Evolutionary conservation across 2,329 filamentous ascomycete genomes (phyloP).

Genomic region (Botrytis squamosa): DNA sequence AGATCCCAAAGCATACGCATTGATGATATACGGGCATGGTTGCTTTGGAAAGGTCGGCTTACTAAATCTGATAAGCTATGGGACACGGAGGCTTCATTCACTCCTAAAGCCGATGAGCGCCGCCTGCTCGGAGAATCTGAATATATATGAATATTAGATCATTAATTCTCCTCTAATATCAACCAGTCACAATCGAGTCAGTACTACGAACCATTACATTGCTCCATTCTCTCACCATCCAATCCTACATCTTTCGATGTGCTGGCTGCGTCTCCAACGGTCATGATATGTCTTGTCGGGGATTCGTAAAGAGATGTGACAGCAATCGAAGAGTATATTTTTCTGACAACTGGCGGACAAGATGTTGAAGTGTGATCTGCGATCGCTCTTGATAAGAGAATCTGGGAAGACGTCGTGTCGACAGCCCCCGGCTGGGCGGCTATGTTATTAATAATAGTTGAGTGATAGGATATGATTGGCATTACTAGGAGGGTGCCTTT

Average conservation of each 20-base stretch:
- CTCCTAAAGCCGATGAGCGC: neutral
- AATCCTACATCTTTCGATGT: constrained; percentile 7
- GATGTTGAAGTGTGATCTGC: constrained; percentile 37
- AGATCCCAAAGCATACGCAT: neutral
- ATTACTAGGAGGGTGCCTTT: constrained; percentile 20
- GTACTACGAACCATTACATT: neutral
- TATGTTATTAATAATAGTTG: constrained; percentile 27
- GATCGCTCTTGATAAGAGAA: constrained; percentile 47
- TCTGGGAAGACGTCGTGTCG: constrained; percentile 48
- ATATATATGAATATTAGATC: neutral
- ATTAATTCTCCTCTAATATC: rapidly evolving
- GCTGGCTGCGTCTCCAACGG: constrained; percentile 29
- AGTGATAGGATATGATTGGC: constrained; percentile 32
- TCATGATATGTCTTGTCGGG: constrained; percentile 34
- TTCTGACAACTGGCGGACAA: neutral
- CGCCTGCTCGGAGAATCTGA: neutral
- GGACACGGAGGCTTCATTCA: neutral
- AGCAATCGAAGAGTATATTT: constrained; percentile 18
- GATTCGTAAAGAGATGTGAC: constrained; percentile 37
- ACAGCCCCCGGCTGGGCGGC: constrained; percentile 30
- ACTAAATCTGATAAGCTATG: neutral
- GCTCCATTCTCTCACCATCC: constrained; percentile 1
- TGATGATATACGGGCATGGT: neutral
- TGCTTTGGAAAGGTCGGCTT: neutral
- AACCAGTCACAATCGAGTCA: neutral